Evolutionary conservation across 805 yeast genomes (phyloP), one percentile per base, ranked within the genome.

Genomic region (Starmera amethionina): DNA sequence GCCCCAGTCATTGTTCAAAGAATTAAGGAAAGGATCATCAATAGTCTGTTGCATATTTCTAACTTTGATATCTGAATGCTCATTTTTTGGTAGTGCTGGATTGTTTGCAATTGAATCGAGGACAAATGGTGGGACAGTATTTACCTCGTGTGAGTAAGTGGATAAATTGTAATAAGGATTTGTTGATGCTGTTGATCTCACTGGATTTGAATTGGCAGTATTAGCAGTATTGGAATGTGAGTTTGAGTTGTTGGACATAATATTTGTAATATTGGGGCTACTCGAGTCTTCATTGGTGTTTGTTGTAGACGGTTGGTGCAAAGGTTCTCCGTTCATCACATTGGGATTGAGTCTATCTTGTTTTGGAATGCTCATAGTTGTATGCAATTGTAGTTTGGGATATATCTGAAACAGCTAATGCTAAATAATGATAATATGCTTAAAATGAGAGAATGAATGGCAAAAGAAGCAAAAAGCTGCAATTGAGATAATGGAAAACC

Each of bases 91-190:
- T 19, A 51, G 49, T 18, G 45, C 25, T 46, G 46, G 39, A 48
- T 22, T 22, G 13, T 56, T 54, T 32, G 67, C 57, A 46, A 77
- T 53, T 28, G 70, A 68, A 42, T 78, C 82, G 35, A 82, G 56
- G 1, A 76, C 87, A 59, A 75, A 82, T 1, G 82, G 79, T 1
- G 90, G 90, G 0, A 72, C 63, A 0, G 77, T 66, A 1, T 58
- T 56, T 2, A 73, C 70, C 33, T 56, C 56, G 31, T 65, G 60
- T 0, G 66, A 51, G 41, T 65, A 64, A 27, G 56, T 50, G 35
- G 62, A 55, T 18, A 65, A 42, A 31, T 49, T 44, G 12, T 42
- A 22, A 27, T 43, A 49, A 8, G 56, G 50, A 16, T 39, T 45
- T 13, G n/a, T 16, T 5, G 37, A 15, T 32, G 39, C 25, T 9